Base-by-base conservation (phyloP, 306 rosid species). In the Rosa rugosa region DNA sequence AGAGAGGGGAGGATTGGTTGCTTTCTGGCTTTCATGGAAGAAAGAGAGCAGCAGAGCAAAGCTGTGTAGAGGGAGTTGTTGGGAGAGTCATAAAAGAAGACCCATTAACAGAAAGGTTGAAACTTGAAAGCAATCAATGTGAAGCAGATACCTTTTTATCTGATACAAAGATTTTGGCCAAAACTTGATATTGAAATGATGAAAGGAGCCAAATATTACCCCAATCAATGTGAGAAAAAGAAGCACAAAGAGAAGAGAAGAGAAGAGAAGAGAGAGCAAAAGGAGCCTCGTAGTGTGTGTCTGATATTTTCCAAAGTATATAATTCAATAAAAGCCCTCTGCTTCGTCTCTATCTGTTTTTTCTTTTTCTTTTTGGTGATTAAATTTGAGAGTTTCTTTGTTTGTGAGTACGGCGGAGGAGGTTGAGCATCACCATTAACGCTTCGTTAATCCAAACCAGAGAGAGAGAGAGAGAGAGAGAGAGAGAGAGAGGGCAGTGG, bases 201-300 rank as follows among this genome's bases (percentile, higher is more conserved):
- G 45, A 69, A 74, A 16, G 60, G 36, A 50, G 22, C 56, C 8
- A 56, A 8, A 7, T 34, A 64, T 23, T 5, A 10, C 34, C 66
- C 14, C 69, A 64, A 31, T 64, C 20, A 64, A 36, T 36, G 71
- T 34, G 70, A 64, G 11, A 2, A 64, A n/a, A 2, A 0, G 5
- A 3, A 36, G n/a, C 36, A 40, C 36, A 22, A 27, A 14, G 22
- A 65, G 13, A 22, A 11, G 47, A 60, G 20, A 18, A 0, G 47
- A 49, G 25, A 2, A 31, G 36, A 31, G 36, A 31, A 18, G 50
- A 40, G 17, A 17, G 9, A 66, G 20, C 38, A 56, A 27, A 41
- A 69, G 34, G n/a, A 62, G 31, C 87, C 89, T 88, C 84, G 86
- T 50, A n/a, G 56, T 41, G 65, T 79, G 91, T 83, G 86, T 51